Base-by-base conservation (phyloP, 257 asterid genomes). In the Nicotiana otophora region DNA sequence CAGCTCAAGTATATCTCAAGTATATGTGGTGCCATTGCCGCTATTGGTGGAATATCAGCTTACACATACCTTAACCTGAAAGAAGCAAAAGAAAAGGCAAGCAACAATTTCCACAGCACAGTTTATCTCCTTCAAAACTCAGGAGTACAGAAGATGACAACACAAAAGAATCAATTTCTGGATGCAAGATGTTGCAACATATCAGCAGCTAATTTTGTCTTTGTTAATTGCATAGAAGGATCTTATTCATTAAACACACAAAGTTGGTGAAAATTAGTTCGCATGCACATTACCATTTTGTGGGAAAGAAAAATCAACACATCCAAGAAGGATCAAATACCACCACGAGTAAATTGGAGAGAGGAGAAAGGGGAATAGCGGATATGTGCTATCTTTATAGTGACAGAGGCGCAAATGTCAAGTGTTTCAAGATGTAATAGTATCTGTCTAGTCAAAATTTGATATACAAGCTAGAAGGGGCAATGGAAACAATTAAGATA, bases 11-110 rank as follows among this genome's bases (percentile, higher is more conserved):
- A 34, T 34, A 34, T 34, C 39, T 5, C 0, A 34, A 94, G 98
- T 87, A 86, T 94, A 1, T 19, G 83, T 69, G 97, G 95, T 17
- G 97, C 96, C 9, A 83, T 91, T 8, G 30, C 86, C 20, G 98
- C 97, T 51, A 92, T 91, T 5, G 62, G 86, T 78, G 97, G 97
- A 57, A 94, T 92, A 96, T 82, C 81, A 42, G 55, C 54, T 63
- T 36, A 36, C 2, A 36, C 46, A 39, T 39, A 39, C 46, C 42
- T 39, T 39, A 39, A 1, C 46, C 1, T 39, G 1, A 39, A 39
- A 39, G 46, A 7, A 20, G n/a, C 63, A 63, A 69, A 57, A 26
- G 62, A 81, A 68, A 23, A 23, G 26, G 26, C 26, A 23, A 23
- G 26, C 26, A 23, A 23, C 26, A 23, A 23, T 23, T 23, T 23